Base-by-base conservation (phyloP, 1,284 basidiomycete species). In the Marasmius tenuissimus region DNA sequence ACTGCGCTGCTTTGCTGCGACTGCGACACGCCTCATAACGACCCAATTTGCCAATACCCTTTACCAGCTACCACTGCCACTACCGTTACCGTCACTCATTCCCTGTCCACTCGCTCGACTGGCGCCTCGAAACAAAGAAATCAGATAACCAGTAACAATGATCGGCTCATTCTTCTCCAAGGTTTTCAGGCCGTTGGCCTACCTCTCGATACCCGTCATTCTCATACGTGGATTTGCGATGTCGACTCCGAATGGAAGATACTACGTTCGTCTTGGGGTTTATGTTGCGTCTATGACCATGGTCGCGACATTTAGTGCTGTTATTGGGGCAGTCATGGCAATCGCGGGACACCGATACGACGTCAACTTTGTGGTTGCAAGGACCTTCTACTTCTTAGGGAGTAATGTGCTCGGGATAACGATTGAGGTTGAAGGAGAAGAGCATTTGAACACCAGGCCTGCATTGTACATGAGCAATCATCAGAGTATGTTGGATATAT, bases 391-490 rank as follows among this genome's bases (percentile, higher is more conserved):
- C 79, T 70, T 74, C 58, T 67, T 94, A 60, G 85, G 88, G 51
- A 83, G 86, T 42, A 85, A 85, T 12, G 73, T 89, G 3, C 73
- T 96, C 53, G 91, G 89, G 64, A 78, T 97, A 67, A 76, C 79
- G 54, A 80, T 98, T 68, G 83, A 88, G 58, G 84, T 98, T 37
- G 94, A 98, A 72, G 96, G 95, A 33, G 87, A 90, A 70, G 92
- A 98, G 72, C 80, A 96, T 72, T 79, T 98, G 56, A 64, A 79
- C 62, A 82, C 82, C 49, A 72, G 83, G 54, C 88, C 93, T 22
- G 85, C 87, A 1, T 87, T 99, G 14, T 75, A 97, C 35, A 84
- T 98, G 64, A 88, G 87, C 9, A 99, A 99, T 74, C 97, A 99
- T 73, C 97, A 98, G 80, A 94, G 91, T 68, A 92, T 95, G 85